Evolutionary conservation across 169 alveolate genomes (phyloP).

Genomic region (Plasmodium billcollinsi): DNA sequence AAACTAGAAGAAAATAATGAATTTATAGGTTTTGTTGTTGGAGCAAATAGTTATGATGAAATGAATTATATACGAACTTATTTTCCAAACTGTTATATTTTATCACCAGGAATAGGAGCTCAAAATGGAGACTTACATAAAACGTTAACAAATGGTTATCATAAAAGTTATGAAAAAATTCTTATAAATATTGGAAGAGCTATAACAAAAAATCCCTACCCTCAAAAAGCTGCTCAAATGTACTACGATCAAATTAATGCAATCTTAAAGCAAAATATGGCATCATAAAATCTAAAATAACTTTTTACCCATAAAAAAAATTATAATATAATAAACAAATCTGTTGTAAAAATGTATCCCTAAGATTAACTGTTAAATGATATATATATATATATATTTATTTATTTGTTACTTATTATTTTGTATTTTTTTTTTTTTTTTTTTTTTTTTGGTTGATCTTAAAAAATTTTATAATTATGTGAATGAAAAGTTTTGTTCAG

Average conservation of each 20-base stretch:
- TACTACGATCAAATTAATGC: slow-evolving; percentile 50
- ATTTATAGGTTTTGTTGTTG: slow-evolving; percentile 78
- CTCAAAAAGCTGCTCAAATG: slow-evolving; percentile 21
- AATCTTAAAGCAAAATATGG: slow-evolving; percentile 14
- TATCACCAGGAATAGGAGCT: slow-evolving; percentile 87
- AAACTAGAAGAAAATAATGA: slow-evolving; percentile 53
- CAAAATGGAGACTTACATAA: slow-evolving; percentile 85
- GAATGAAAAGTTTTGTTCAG: too few species aligned
- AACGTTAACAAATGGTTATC: slow-evolving; percentile 78
- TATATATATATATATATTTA: slow-evolving; percentile 9
- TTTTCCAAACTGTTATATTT: slow-evolving; percentile 79
- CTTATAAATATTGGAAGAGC: slow-evolving; percentile 70
- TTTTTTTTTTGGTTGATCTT: too few species aligned
- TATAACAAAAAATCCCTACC: slow-evolving; percentile 55
- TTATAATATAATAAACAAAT: background rate
- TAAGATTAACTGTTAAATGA: background rate
- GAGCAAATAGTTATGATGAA: slow-evolving; percentile 83
- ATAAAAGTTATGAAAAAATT: slow-evolving; percentile 22
- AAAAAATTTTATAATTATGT: too few species aligned
- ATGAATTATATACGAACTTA: slow-evolving; percentile 76
- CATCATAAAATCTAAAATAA: background rate
- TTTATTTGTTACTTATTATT: background rate
- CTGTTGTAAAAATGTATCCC: background rate
- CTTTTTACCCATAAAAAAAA: background rate
- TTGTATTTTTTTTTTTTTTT: too few species aligned